Percentiles rank a stretch among this genome's conserved stretches.
Evolutionary conservation across 768 basidiomycete species (phyloP).

Genomic region (Crassisporium funariophilum): DNA sequence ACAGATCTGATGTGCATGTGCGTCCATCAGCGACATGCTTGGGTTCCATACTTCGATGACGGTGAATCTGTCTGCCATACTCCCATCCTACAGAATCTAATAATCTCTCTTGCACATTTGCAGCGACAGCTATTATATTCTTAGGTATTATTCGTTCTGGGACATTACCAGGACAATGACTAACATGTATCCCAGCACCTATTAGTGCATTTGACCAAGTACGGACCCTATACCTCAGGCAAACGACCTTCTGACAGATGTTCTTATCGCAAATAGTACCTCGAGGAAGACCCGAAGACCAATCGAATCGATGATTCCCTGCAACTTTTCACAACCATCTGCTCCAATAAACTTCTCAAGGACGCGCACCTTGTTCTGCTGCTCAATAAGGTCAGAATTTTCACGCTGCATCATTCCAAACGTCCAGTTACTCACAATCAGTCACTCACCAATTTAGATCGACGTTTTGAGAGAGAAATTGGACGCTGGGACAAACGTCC

Average conservation of each 20-base stretch:
- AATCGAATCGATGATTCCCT: constrained; percentile 84
- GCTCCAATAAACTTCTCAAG: constrained; percentile 72
- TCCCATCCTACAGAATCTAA: background rate
- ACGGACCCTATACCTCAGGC: background rate
- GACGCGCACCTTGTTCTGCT: constrained; percentile 74
- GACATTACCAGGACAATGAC: background rate
- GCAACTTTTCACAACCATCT: constrained; percentile 74
- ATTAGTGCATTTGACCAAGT: constrained; percentile 89
- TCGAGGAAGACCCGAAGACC: constrained; percentile 78
- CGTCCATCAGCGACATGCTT: constrained; percentile 62
- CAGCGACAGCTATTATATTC: constrained; percentile 85
- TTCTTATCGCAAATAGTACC: constrained; percentile 49
- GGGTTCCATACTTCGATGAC: constrained; percentile 87
- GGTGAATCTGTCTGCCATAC: constrained; percentile 44
- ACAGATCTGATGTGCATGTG: constrained; percentile 2
- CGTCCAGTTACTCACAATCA: background rate
- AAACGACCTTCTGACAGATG: background rate
- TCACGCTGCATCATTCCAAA: constrained; percentile 7
- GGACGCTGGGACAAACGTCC: constrained; percentile 64
- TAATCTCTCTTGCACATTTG: constrained; percentile 5
- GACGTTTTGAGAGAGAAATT: constrained; percentile 77
- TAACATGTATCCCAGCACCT: constrained; percentile 48
- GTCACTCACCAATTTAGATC: constrained; percentile 40
- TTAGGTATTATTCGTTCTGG: constrained; percentile 37
- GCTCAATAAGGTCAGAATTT: constrained; percentile 68